Conservation (phyloP, 805 yeast genomes). For the Candida jianshihensis region DNA sequence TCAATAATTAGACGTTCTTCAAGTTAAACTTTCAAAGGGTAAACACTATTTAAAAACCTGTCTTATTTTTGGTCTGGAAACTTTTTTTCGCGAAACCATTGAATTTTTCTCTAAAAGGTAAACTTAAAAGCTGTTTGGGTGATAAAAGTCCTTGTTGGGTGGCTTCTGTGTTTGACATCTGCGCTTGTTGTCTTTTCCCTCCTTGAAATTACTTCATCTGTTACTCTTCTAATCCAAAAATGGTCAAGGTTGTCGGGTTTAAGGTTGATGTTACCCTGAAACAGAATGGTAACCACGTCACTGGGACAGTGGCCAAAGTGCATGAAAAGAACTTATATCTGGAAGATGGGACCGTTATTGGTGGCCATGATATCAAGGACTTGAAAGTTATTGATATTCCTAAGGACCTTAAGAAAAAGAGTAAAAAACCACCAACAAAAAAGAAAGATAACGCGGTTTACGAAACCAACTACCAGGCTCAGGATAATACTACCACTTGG, state of each 20-base stretch:
- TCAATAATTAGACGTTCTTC: not conserved
- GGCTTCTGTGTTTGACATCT: too few relatives aligned
- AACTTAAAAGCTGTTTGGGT: too few relatives aligned
- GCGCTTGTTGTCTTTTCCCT: too few relatives aligned
- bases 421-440: conserved; percentile 8
- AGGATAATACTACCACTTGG: too few relatives aligned
- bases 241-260: conserved; percentile 39
- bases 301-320: conserved; percentile 36
- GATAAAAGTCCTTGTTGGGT: too few relatives aligned
- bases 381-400: conserved; percentile 54
- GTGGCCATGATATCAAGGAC: conserved; percentile 40
- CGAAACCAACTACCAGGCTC: conserved; percentile 15
- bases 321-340: conserved; percentile 32
- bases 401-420: conserved; percentile 18
- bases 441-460: conserved; percentile 3
- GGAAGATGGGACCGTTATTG: conserved; percentile 26
- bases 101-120: too few relatives aligned
- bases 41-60: too few relatives aligned
- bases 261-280: conserved; percentile 37
- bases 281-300: conserved; percentile 29
- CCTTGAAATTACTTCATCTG: too few relatives aligned
- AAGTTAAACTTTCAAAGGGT: not conserved
- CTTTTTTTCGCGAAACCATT: too few relatives aligned
- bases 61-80: too few relatives aligned
- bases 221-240: conserved; percentile 3